Conservation (phyloP, 768 basidiomycete genomes). For the Podaxis pistillaris region DNA sequence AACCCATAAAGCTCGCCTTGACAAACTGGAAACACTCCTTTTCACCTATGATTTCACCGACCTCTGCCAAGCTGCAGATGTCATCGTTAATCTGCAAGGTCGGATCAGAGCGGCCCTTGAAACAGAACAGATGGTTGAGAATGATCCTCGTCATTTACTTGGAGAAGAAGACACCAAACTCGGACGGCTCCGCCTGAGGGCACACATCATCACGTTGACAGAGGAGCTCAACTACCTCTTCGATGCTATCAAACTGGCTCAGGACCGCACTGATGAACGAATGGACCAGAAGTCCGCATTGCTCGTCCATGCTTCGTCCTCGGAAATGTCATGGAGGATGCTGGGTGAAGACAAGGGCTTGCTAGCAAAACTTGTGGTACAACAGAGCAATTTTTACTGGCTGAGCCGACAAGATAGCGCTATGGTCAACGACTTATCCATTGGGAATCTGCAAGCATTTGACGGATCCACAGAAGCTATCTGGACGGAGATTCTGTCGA, state of each 20-base stretch:
- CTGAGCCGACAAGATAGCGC: constrained; percentile 86
- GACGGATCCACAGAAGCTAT: constrained; percentile 80
- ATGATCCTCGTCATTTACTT: constrained; percentile 36
- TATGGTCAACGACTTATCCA: constrained; percentile 69
- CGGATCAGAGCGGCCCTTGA: constrained; percentile 66
- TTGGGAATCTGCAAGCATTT: constrained; percentile 80
- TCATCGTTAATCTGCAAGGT: constrained; percentile 70
- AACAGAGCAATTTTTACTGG: constrained; percentile 78
- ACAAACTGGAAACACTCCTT: constrained; percentile 77
- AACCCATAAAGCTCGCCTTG: constrained; percentile 71
- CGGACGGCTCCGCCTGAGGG: constrained; percentile 65
- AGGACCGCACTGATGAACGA: constrained; percentile 66
- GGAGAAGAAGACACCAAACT: constrained; percentile 42
- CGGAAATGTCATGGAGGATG: constrained; percentile 92
- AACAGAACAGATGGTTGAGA: constrained; percentile 40
- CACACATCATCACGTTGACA: constrained; percentile 67
- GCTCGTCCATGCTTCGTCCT: constrained; percentile 75
- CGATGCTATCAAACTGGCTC: constrained; percentile 81
- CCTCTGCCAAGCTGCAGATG: constrained; percentile 63
- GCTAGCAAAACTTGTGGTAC: constrained; percentile 83
- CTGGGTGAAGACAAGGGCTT: constrained; percentile 69
- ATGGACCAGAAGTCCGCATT: constrained; percentile 79
- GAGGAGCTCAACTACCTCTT: constrained; percentile 85
- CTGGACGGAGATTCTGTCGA: constrained; percentile 87
- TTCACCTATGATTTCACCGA: constrained; percentile 90